Evolutionary conservation across 805 yeast species (phyloP).

Genomic region (Kregervanrija pseudodelftensis): DNA sequence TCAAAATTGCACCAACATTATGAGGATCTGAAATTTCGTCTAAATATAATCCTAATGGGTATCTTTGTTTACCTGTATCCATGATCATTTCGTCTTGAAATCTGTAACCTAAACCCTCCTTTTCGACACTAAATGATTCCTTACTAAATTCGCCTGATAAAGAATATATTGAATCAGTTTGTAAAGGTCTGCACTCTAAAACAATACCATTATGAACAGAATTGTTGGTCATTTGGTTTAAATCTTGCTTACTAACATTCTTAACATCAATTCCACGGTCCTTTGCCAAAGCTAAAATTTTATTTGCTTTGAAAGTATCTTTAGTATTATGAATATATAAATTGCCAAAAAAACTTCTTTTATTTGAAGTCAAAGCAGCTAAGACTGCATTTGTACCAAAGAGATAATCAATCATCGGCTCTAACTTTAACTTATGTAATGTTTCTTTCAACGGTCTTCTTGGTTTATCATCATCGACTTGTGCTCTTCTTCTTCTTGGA

Average conservation of each 20-base stretch:
- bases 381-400: constrained; percentile 72
- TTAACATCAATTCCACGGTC: constrained; percentile 32
- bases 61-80: constrained; percentile 14
- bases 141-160: not conserved
- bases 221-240: constrained; percentile 53
- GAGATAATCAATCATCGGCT: constrained; percentile 58
- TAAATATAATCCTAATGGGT: constrained; percentile 66
- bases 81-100: not conserved
- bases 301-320: constrained; percentile 24
- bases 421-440: constrained; percentile 16
- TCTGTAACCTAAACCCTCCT: not conserved
- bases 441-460: constrained; percentile 10
- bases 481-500: constrained; percentile 9
- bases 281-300: constrained; percentile 42
- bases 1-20: constrained; percentile 74
- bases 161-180: constrained; percentile 23
- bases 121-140: constrained; percentile 4
- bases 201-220: constrained; percentile 81
- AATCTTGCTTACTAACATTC: constrained; percentile 36
- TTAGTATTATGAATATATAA: constrained; percentile 38
- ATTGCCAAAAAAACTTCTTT: constrained; percentile 45
- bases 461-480: constrained; percentile 5
- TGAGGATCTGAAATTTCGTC: constrained; percentile 85
- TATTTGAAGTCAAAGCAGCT: constrained; percentile 56
- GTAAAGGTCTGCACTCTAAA: constrained; percentile 53